phyloP scores from a whole-genome alignment of 2,329 filamentous ascomycete genomes.

The Ophiostoma pallidulum region DNA sequence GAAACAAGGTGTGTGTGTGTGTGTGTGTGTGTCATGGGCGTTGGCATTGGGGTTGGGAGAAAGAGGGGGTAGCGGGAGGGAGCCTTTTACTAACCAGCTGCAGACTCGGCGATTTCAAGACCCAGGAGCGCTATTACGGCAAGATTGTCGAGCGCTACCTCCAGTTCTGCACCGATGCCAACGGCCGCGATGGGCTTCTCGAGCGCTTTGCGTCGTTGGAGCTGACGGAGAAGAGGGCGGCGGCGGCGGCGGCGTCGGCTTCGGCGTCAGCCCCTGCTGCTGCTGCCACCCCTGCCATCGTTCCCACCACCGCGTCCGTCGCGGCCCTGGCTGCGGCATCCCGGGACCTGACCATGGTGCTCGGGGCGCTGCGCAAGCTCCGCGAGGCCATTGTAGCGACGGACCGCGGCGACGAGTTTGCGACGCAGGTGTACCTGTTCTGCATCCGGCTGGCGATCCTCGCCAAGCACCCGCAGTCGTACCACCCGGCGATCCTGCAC shows the following conservation, averaged over 20 bases:
- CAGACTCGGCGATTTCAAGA: conserved; percentile 47
- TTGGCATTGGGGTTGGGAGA: too few species aligned
- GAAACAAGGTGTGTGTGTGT: conserved; percentile 58
- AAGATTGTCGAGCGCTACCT: conserved; percentile 84
- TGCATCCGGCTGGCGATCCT: conserved; percentile 78
- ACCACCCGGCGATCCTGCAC: conserved; percentile 76
- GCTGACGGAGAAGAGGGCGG: conserved; percentile 18
- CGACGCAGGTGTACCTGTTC: conserved; percentile 85
- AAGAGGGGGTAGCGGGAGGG: too few species aligned
- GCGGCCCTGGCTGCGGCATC: conserved; percentile 18
- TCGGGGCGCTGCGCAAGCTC: conserved; percentile 82
- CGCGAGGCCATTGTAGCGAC: conserved; percentile 81
- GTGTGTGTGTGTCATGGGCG: neutral
- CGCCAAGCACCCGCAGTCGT: conserved; percentile 74
- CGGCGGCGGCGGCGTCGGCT: neutral
- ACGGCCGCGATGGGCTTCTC: conserved; percentile 63
- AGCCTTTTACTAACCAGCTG: too few species aligned
- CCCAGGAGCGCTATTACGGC: conserved; percentile 77
- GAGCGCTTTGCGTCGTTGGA: conserved; percentile 62
- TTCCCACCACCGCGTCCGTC: neutral
- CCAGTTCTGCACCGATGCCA: conserved; percentile 70
- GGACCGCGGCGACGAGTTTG: conserved; percentile 67
- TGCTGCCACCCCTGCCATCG: neutral
- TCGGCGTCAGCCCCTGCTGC: neutral
- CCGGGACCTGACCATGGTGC: conserved; percentile 61